Base-by-base conservation (phyloP, 768 basidiomycete genomes). In the Lactifluus volemus region DNA sequence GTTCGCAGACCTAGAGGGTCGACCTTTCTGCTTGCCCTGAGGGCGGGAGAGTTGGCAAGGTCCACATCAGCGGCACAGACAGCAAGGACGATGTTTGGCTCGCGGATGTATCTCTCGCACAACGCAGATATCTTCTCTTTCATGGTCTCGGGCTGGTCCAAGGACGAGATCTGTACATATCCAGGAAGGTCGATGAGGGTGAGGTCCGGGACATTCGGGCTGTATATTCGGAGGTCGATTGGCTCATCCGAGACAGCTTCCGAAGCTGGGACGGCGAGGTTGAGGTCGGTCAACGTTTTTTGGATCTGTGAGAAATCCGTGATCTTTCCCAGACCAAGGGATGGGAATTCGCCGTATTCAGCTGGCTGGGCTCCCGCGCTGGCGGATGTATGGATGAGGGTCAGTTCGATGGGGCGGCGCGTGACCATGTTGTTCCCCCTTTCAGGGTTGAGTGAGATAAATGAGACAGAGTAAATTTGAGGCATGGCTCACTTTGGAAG, bases 391-490 rank as follows among this genome's bases (percentile, higher is more conserved):
- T 99, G 92, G 60, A 98, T 86, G 51, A 99, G 85, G 3, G 97
- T 99, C 61, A 99, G 83, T 70, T 99, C 97, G 68, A 99, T 98
- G 1, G 97, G 97, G 56, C 97, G 86, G 0, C 97, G 88, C 2
- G 97, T 99, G 38, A 98, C 97, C 97, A 99, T 99, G 73, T 98
- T 98, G 73, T 93, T 88, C 58, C 97, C 97, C 75, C 96, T 98
- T 69, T 17, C 11, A 58, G 41, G 47, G 61, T 10, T 61, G 25
- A 25, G 49, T 63, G 17, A 59, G 56, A 52, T 49, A 9, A 8
- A 53, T 42, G 12, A 6, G 51, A 45, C n/a, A 15, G 41, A 14
- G 4, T 7, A 12, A 25, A 42, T 14, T 41, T 15, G n/a, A 21
- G 41, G 41, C 10, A 12, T n/a, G 2, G 79, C 92, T 65, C 69